Percentiles rank a stretch among this genome's conserved stretches.
Conservation (phyloP, 805 yeast genomes). For the Tetrapisispora namnaoensis region DNA sequence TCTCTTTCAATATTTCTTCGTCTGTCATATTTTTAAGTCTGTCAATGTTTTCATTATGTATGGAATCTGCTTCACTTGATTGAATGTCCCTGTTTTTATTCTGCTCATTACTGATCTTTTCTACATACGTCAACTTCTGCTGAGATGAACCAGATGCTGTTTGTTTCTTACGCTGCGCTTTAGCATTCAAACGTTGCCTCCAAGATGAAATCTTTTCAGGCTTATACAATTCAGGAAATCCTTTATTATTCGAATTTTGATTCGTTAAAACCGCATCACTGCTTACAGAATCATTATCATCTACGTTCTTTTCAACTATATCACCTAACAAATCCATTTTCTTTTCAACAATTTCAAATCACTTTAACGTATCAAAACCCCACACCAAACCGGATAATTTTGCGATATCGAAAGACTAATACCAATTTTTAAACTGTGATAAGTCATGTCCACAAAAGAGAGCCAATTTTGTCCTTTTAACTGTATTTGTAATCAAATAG, state of each 20-base stretch:
- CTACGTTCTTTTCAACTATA: slow-evolving; percentile 51
- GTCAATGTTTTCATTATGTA: slow-evolving; percentile 66
- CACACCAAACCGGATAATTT: too few relatives aligned
- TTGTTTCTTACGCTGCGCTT: neutral
- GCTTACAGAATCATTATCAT: slow-evolving; percentile 1
- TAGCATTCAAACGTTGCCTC: slow-evolving; percentile 32
- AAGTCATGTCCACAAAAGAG: too few relatives aligned
- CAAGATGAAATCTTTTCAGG: slow-evolving; percentile 40
- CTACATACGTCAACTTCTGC: neutral
- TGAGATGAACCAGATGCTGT: neutral
- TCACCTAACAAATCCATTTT: slow-evolving; percentile 63
- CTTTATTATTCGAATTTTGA: slow-evolving; percentile 7
- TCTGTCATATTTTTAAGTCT: slow-evolving; percentile 51
- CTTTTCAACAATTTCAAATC: too few relatives aligned
- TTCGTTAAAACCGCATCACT: neutral
- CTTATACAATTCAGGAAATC: slow-evolving; percentile 28
- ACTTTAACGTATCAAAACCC: too few relatives aligned
- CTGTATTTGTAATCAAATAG: too few relatives aligned
- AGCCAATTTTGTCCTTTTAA: too few relatives aligned
- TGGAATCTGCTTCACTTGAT: slow-evolving; percentile 56
- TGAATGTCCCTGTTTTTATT: neutral
- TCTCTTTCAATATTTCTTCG: slow-evolving; percentile 54
- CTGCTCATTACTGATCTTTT: neutral
- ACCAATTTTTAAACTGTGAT: too few relatives aligned
- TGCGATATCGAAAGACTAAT: too few relatives aligned